phyloP scores from a whole-genome alignment of 1,284 basidiomycete genomes.

The Trametes pubescens region DNA sequence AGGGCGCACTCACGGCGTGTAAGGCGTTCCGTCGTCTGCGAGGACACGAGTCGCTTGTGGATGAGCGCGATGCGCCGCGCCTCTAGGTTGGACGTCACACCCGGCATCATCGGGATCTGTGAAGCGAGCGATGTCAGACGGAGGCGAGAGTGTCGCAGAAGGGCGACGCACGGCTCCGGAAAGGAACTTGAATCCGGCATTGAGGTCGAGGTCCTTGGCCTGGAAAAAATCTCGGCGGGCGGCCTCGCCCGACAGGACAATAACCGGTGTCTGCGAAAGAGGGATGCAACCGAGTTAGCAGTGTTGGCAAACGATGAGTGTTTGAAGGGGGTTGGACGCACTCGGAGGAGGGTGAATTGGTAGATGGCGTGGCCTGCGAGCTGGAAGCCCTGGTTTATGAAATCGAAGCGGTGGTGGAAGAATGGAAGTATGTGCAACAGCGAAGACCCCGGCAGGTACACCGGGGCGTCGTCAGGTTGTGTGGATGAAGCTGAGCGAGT shows the following conservation, averaged over 20 bases:
- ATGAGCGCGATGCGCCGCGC: constrained; percentile 66
- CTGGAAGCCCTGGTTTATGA: constrained; percentile 72
- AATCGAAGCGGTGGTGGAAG: constrained; percentile 72
- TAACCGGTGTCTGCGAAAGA: constrained; percentile 28
- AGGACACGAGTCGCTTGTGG: constrained; percentile 68
- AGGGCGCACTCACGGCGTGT: constrained; percentile 57
- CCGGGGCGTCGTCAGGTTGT: constrained; percentile 53
- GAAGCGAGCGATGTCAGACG: constrained; percentile 21
- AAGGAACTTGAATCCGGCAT: constrained; percentile 77
- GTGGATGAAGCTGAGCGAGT: constrained; percentile 28
- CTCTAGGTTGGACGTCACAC: constrained; percentile 74
- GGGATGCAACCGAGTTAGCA: constrained; percentile 17
- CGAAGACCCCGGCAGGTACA: constrained; percentile 61
- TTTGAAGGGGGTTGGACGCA: constrained; percentile 45
- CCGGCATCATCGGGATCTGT: constrained; percentile 76
- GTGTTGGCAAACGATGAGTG: constrained; percentile 22
- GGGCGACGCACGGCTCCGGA: constrained; percentile 69
- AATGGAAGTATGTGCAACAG: constrained; percentile 68
- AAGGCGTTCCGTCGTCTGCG: constrained; percentile 67
- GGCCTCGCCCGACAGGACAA: constrained; percentile 75
- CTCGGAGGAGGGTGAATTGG: constrained; percentile 70
- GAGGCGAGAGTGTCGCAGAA: constrained; percentile 8
- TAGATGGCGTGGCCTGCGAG: constrained; percentile 69
- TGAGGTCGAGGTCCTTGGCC: constrained; percentile 72
- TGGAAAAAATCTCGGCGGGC: constrained; percentile 74